phyloP scores from a whole-genome alignment of 2,329 filamentous ascomycete species.

The Colletotrichum nymphaeae region DNA sequence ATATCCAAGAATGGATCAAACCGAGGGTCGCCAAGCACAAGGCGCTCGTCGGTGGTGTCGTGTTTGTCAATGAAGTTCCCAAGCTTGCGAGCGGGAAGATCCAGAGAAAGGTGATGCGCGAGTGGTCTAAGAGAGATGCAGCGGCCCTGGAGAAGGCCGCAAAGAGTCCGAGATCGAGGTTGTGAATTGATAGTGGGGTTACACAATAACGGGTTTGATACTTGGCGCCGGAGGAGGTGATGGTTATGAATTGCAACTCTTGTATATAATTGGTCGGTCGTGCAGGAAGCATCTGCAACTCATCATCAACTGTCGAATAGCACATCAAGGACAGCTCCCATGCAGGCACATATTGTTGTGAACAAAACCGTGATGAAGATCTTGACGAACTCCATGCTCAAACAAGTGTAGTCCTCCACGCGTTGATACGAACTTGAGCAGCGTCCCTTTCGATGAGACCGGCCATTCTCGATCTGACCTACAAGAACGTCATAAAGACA shows the following conservation, averaged over 20 bases:
- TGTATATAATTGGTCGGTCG: too few relatives aligned
- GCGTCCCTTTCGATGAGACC: too few relatives aligned
- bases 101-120: slow-evolving; percentile 64
- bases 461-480: too few relatives aligned
- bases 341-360: too few relatives aligned
- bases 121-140: slow-evolving; percentile 67
- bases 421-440: too few relatives aligned
- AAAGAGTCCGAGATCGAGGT: slow-evolving; percentile 12
- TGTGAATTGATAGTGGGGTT: slow-evolving; percentile 10
- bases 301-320: too few relatives aligned
- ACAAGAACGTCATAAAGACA: too few relatives aligned
- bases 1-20: slow-evolving; percentile 63
- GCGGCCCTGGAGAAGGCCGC: slow-evolving; percentile 39
- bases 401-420: too few relatives aligned
- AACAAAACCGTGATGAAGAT: too few relatives aligned
- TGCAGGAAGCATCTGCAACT: too few relatives aligned
- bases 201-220: neutral
- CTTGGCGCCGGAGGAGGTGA: neutral
- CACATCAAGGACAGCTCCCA: too few relatives aligned
- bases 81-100: slow-evolving; percentile 70
- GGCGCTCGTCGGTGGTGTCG: slow-evolving; percentile 60
- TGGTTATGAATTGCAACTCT: neutral
- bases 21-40: slow-evolving; percentile 63
- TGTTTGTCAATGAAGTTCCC: slow-evolving; percentile 67
- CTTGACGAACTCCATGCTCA: too few relatives aligned